Percentiles rank a stretch among this genome's conserved stretches.
phyloP scores from a whole-genome alignment of 176 grass and related monocot genomes.

The Secale cereale region DNA sequence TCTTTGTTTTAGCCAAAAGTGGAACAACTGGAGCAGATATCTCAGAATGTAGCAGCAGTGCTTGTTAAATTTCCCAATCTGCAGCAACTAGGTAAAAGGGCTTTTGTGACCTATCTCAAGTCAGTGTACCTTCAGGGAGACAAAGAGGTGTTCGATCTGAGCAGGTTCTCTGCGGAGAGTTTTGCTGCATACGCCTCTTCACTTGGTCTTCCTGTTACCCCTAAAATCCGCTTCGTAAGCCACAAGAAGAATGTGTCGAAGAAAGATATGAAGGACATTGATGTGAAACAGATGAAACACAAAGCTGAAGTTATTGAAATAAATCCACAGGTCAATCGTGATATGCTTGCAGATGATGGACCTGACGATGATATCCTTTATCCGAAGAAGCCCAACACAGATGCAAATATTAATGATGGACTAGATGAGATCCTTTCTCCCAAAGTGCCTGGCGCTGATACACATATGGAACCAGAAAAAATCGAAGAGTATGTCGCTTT shows the following conservation, averaged over 20 bases:
- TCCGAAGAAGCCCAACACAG: slow-evolving; percentile 41
- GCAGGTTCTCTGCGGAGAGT: slow-evolving; percentile 61
- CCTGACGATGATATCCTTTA: slow-evolving; percentile 66
- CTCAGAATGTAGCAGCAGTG: slow-evolving; percentile 61
- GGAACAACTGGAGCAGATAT: slow-evolving; percentile 75
- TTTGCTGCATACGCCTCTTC: slow-evolving; percentile 78
- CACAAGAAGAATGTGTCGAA: slow-evolving; percentile 40
- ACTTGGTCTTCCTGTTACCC: slow-evolving; percentile 69
- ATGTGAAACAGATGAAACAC: slow-evolving; percentile 8
- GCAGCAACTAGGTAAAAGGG: slow-evolving; percentile 76
- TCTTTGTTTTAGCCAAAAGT: slow-evolving; percentile 56
- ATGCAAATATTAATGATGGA: slow-evolving; percentile 23
- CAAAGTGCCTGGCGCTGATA: slow-evolving; percentile 37
- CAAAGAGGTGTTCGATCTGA: slow-evolving; percentile 79
- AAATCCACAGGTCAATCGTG: slow-evolving; percentile 12
- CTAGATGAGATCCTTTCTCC: slow-evolving; percentile 53
- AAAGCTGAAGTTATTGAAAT: slow-evolving; percentile 37
- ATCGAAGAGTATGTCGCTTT: slow-evolving; percentile 34
- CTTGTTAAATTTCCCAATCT: slow-evolving; percentile 73
- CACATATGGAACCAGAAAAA: slow-evolving; percentile 30
- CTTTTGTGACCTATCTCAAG: slow-evolving; percentile 84
- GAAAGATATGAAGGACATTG: slow-evolving; percentile 14
- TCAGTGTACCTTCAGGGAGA: slow-evolving; percentile 62
- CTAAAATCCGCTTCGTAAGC: slow-evolving; percentile 66
- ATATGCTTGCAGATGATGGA: slow-evolving; percentile 32